Conservation (phyloP, 148 eudicot species). For the Polygonum aviculare region DNA sequence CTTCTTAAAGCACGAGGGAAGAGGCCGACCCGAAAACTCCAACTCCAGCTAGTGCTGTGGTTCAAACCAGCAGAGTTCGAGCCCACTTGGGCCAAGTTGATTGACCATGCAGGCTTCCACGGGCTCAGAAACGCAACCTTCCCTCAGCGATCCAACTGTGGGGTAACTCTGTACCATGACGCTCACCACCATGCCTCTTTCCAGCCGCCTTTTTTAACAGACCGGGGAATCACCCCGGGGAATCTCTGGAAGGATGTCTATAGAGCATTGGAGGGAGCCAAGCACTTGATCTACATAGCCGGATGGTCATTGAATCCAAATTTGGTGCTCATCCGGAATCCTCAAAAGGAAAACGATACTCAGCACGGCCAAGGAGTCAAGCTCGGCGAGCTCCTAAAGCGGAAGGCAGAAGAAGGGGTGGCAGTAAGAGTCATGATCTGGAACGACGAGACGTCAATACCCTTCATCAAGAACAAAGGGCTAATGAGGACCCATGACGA, state of each 20-base stretch:
- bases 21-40: slow-evolving; percentile 23
- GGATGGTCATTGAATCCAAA: slow-evolving; percentile 96
- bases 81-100: slow-evolving; percentile 48
- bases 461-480: slow-evolving; percentile 80
- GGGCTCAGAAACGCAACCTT: slow-evolving; percentile 66
- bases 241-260: slow-evolving; percentile 94
- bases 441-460: slow-evolving; percentile 78
- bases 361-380: slow-evolving; percentile 65
- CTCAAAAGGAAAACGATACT: slow-evolving; percentile 30
- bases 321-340: slow-evolving; percentile 64
- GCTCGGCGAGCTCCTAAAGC: slow-evolving; percentile 59
- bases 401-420: slow-evolving; percentile 83
- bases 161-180: slow-evolving; percentile 68
- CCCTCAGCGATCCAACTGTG: slow-evolving; percentile 64
- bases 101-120: slow-evolving; percentile 35
- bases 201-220: slow-evolving; percentile 32
- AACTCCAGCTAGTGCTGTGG: slow-evolving; percentile 69
- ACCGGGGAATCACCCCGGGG: slow-evolving; percentile 19
- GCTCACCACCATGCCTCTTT: slow-evolving; percentile 64
- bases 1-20: slow-evolving; percentile 39
- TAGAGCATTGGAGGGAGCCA: slow-evolving; percentile 78
- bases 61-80: slow-evolving; percentile 75
- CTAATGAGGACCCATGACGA: slow-evolving; percentile 72
- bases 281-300: slow-evolving; percentile 76
- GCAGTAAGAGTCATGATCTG: slow-evolving; percentile 74